Conservation (phyloP, 140 eudicot genomes). For the Stevia rebaudiana region DNA sequence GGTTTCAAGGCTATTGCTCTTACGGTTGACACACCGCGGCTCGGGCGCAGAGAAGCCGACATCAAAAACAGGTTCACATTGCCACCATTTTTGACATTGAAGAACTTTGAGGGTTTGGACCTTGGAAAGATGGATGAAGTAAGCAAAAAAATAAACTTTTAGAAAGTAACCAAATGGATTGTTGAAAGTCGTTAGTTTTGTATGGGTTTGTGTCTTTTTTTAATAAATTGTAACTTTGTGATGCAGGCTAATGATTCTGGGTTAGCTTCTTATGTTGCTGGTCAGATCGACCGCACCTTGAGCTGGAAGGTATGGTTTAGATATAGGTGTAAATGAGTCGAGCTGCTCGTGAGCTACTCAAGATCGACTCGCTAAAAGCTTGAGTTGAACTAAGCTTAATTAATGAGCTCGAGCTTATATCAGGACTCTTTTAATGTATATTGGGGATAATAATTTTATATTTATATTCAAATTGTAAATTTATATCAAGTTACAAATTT, state of each 20-base stretch:
- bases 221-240: conserved; percentile 10
- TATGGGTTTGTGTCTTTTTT: neutral
- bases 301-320: conserved; percentile 70
- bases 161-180: neutral
- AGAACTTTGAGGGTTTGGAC: conserved; percentile 95
- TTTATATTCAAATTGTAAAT: too few relatives aligned
- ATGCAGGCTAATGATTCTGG: conserved; percentile 92
- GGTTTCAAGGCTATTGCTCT: conserved; percentile 99
- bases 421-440: too few relatives aligned
- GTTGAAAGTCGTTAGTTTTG: neutral
- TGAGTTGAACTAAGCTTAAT: neutral
- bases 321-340: neutral
- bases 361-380: neutral
- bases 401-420: neutral
- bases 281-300: conserved; percentile 96
- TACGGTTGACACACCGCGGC: conserved; percentile 94
- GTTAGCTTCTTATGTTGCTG: conserved; percentile 93
- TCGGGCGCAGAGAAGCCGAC: conserved; percentile 97
- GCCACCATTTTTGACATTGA: conserved; percentile 85
- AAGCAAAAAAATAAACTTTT: conserved; percentile 20
- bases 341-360: neutral
- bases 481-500: too few relatives aligned
- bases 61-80: conserved; percentile 89
- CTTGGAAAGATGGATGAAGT: conserved; percentile 98
- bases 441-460: too few relatives aligned